phyloP scores from a whole-genome alignment of 1,284 basidiomycete genomes.

The Meira miltonrushii region DNA sequence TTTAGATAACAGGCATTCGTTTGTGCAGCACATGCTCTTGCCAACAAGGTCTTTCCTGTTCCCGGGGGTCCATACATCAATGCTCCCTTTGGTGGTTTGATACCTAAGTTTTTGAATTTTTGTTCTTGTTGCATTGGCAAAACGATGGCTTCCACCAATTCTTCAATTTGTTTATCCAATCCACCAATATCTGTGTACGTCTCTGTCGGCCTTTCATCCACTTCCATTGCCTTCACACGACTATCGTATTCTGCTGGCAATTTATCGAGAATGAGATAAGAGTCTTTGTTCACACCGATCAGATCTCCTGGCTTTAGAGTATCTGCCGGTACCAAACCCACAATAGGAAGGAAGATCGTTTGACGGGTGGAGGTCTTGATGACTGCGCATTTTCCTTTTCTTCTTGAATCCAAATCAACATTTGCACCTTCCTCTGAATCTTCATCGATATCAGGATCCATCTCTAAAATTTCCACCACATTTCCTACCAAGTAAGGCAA shows the following conservation, averaged over 20 bases:
- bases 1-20: conserved; percentile 77
- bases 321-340: conserved; percentile 89
- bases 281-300: conserved; percentile 99
- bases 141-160: conserved; percentile 73
- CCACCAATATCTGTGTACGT: conserved; percentile 75
- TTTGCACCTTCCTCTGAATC: conserved; percentile 78
- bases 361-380: conserved; percentile 94
- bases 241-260: conserved; percentile 72
- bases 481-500: conserved; percentile 96
- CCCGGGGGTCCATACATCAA: conserved; percentile 79
- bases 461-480: conserved; percentile 78
- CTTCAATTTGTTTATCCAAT: conserved; percentile 75
- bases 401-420: conserved; percentile 85
- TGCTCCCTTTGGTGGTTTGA: conserved; percentile 71
- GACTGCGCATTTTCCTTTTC: conserved; percentile 94
- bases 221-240: conserved; percentile 87
- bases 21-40: conserved; percentile 78
- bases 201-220: conserved; percentile 73
- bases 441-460: conserved; percentile 79
- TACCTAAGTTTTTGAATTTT: conserved; percentile 75
- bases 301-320: conserved; percentile 84
- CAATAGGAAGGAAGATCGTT: conserved; percentile 96
- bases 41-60: conserved; percentile 94
- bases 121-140: conserved; percentile 75
- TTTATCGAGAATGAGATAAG: conserved; percentile 92